Evolutionary conservation across 805 yeast species (phyloP).

Genomic region (Starmera quercuum): DNA sequence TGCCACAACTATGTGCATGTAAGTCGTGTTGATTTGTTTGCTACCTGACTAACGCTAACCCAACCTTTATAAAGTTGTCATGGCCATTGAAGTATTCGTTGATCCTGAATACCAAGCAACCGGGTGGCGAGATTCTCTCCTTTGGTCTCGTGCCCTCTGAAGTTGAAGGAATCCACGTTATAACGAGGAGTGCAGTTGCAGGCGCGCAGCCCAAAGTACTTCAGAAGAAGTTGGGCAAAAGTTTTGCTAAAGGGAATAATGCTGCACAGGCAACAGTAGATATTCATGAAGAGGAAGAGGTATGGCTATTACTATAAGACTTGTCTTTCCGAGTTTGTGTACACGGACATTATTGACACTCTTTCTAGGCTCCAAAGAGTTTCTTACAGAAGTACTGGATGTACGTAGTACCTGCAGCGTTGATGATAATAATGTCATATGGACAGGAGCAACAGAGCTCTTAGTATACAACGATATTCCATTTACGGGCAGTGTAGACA

Average conservation of each 20-base stretch:
- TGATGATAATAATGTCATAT: conserved; percentile 24
- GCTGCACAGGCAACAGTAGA: not conserved
- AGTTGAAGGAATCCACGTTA: conserved; percentile 6
- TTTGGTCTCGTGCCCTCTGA: conserved; percentile 7
- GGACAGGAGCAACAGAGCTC: conserved; percentile 1
- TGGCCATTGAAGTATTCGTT: conserved; percentile 12
- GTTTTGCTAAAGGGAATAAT: conserved; percentile 3
- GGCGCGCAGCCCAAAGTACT: conserved; percentile 8
- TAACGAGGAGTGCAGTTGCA: conserved; percentile 4
- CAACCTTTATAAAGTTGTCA: conserved; percentile 2
- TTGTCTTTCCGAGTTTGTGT: not conserved
- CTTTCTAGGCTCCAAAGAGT: conserved; percentile 23
- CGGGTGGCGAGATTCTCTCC: conserved; percentile 12
- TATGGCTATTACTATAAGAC: not conserved
- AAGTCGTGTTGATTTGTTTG: conserved; percentile 1
- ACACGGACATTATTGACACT: no score
- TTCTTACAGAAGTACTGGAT: conserved; percentile 59
- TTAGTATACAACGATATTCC: no score
- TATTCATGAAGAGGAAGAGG: conserved; percentile 1
- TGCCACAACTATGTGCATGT: conserved; percentile 12
- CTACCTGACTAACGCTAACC: not conserved
- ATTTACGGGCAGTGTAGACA: no score
- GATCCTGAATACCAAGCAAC: conserved; percentile 8
- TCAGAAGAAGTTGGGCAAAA: not conserved
- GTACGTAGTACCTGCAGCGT: conserved; percentile 45